Evolutionary conservation across 108 stramenopile species (phyloP).

Genomic region (Nitzschia sp.): DNA sequence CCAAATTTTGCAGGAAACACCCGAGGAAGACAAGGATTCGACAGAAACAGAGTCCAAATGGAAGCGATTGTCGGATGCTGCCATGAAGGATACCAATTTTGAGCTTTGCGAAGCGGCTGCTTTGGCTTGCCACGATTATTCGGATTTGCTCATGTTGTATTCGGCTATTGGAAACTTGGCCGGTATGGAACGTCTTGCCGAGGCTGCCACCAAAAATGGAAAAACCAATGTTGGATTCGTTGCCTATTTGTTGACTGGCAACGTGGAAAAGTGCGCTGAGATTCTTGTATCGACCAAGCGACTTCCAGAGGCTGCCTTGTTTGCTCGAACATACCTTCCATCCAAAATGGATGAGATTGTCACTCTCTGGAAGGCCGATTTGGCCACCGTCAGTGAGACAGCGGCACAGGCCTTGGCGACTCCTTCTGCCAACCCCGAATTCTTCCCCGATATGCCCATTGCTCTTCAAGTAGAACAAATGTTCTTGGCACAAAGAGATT

Average conservation of each 20-base stretch:
- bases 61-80: slow-evolving; percentile 97
- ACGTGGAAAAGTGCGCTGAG: slow-evolving; percentile 91
- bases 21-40: slow-evolving; percentile 84
- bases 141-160: slow-evolving; percentile 93
- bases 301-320: slow-evolving; percentile 97
- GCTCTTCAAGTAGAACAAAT: slow-evolving; percentile 91
- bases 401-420: slow-evolving; percentile 89
- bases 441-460: slow-evolving; percentile 90
- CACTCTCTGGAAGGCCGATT: slow-evolving; percentile 90
- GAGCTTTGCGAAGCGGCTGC: slow-evolving; percentile 92
- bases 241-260: slow-evolving; percentile 84
- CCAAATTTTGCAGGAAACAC: slow-evolving; percentile 76
- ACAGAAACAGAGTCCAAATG: slow-evolving; percentile 95
- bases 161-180: slow-evolving; percentile 88
- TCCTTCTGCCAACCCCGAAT: slow-evolving; percentile 79
- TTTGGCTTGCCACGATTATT: slow-evolving; percentile 84
- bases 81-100: slow-evolving; percentile 90
- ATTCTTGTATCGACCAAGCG: slow-evolving; percentile 87
- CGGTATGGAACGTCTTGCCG: slow-evolving; percentile 88
- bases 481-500: slow-evolving; percentile 78
- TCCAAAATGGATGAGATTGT: slow-evolving; percentile 89
- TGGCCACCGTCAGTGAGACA: slow-evolving; percentile 78
- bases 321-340: slow-evolving; percentile 96
- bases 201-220: slow-evolving; percentile 71
- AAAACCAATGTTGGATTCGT: slow-evolving; percentile 96